Evolutionary conservation across 176 grass and related monocot species (phyloP).

Genomic region (Oryza punctata): DNA sequence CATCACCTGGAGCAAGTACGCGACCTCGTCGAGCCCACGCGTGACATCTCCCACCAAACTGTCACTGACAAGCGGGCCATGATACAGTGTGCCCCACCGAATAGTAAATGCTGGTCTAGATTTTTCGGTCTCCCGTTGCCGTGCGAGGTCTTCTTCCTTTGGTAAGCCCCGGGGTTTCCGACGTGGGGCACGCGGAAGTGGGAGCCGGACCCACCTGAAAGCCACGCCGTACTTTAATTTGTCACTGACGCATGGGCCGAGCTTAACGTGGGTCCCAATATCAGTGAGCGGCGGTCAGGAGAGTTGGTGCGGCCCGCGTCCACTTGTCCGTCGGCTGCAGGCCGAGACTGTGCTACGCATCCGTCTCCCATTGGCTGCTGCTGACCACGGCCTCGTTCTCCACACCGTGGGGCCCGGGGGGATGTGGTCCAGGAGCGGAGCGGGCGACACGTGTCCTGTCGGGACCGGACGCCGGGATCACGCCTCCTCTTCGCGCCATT

Average conservation of each 20-base stretch:
- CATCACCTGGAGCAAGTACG: background rate
- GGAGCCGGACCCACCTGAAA: background rate
- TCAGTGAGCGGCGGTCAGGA: rapidly evolving
- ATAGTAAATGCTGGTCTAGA: background rate
- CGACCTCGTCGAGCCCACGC: background rate
- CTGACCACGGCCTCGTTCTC: background rate
- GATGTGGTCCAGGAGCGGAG: background rate
- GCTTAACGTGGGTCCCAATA: rapidly evolving
- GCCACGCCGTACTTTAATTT: background rate
- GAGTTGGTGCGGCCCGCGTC: background rate
- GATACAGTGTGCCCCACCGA: rapidly evolving
- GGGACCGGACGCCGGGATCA: background rate
- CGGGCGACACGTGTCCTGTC: background rate
- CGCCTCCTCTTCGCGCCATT: background rate
- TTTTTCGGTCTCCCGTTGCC: background rate
- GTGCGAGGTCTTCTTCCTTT: background rate
- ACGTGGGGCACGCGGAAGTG: background rate
- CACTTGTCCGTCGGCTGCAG: background rate
- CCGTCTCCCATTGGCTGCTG: background rate
- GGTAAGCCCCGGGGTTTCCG: background rate
- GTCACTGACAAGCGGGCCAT: background rate
- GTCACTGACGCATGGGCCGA: background rate
- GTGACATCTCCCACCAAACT: rapidly evolving
- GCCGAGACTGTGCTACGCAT: constrained; percentile 1
- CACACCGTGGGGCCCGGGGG: background rate